These are phyloP conservation scores for Oligophagozyma castellii DNA, from an alignment of 1,139 yeast genomes.

Conservation along the genomic window DNA sequence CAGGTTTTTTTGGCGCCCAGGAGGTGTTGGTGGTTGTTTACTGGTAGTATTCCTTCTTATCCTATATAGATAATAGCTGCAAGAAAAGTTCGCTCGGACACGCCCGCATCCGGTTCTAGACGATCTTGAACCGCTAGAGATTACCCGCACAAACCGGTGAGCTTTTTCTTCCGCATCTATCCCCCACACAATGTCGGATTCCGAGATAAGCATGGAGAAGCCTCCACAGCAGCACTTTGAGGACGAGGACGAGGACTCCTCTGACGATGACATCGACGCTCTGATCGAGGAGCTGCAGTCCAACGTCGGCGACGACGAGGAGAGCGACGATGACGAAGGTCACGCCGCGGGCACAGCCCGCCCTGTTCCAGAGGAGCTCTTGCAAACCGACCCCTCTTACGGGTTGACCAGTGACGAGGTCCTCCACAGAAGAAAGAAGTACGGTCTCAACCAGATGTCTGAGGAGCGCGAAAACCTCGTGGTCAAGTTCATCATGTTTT, in stretches of 20 bases:
- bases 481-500: conserved; percentile 80
- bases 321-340: conserved; percentile 29
- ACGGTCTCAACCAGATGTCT: conserved; percentile 87
- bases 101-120: too few species aligned
- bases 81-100: too few species aligned
- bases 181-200: conserved; percentile 4
- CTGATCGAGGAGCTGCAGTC: conserved; percentile 84
- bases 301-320: conserved; percentile 52
- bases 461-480: conserved; percentile 81
- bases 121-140: too few species aligned
- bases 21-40: too few species aligned
- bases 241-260: conserved; percentile 15
- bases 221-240: conserved; percentile 2
- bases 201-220: conserved; percentile 3
- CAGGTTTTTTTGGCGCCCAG: too few species aligned
- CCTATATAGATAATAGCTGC: too few species aligned
- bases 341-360: conserved; percentile 29
- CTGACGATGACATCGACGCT: conserved; percentile 79
- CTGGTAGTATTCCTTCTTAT: too few species aligned
- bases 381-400: conserved; percentile 71
- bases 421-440: conserved; percentile 78
- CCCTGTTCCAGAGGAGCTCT: conserved; percentile 80
- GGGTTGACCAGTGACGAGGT: conserved; percentile 84
- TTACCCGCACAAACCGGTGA: too few species aligned
- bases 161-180: too few species aligned